These are phyloP conservation scores for Penicillium waksmanii DNA, from an alignment of 495 filamentous ascomycete species.

Conservation along the genomic window DNA sequence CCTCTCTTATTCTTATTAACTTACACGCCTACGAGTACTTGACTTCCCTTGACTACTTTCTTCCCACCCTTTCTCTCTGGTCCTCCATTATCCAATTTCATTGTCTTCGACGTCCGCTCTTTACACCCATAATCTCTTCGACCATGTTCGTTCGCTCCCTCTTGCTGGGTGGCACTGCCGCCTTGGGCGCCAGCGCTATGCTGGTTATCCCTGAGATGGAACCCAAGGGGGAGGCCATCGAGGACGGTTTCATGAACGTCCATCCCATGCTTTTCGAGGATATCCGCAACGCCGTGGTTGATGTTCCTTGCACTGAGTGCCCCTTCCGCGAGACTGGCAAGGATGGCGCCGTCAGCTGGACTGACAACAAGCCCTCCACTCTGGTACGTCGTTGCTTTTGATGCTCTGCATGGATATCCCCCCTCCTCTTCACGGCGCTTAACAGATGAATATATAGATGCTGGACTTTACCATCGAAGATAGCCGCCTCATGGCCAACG, in stretches of 20 bases:
- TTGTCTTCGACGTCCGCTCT: constrained; percentile 29
- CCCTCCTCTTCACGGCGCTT: background rate
- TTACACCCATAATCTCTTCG: constrained; percentile 16
- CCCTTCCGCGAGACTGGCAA: constrained; percentile 43
- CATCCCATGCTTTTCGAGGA: constrained; percentile 36
- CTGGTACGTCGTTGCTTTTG: constrained; percentile 36
- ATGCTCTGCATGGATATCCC: background rate
- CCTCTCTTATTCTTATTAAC: background rate
- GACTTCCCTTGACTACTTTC: constrained; percentile 12
- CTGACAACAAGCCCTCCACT: constrained; percentile 40
- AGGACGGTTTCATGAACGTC: constrained; percentile 31
- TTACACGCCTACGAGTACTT: constrained; percentile 6
- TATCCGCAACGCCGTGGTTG: constrained; percentile 35
- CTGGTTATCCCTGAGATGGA: constrained; percentile 50
- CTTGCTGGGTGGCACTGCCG: constrained; percentile 45
- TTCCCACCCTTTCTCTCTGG: background rate
- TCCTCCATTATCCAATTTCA: background rate
- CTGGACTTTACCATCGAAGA: constrained; percentile 49
- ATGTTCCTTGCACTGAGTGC: constrained; percentile 51
- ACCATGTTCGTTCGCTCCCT: constrained; percentile 51
- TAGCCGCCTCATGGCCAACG: constrained; percentile 50
- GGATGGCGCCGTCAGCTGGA: constrained; percentile 40
- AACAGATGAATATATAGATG: constrained; percentile 28
- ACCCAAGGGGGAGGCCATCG: constrained; percentile 29
- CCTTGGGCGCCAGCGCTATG: constrained; percentile 50